Evolutionary conservation across 2,329 filamentous ascomycete species (phyloP).

Genomic region (Hansfordia pulvinata): DNA sequence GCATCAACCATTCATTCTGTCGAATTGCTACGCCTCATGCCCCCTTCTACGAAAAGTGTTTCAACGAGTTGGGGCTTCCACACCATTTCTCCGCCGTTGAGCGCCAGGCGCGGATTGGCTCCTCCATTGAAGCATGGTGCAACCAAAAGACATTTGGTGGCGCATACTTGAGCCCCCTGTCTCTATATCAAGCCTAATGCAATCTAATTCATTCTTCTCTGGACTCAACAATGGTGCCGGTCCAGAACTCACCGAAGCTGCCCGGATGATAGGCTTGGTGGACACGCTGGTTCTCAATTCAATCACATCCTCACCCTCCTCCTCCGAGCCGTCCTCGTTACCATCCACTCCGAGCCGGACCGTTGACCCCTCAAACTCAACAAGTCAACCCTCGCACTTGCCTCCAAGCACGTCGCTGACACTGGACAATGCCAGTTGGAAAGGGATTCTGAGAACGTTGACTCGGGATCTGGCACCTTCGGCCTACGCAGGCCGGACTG

Average conservation of each 20-base stretch:
- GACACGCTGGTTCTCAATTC: constrained; percentile 57
- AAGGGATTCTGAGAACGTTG: constrained; percentile 69
- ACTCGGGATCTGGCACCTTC: constrained; percentile 73
- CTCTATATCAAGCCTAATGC: constrained; percentile 44
- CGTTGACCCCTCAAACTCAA: constrained; percentile 14
- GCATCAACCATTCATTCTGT: constrained; percentile 60
- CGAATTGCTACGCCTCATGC: constrained; percentile 53
- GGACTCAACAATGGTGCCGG: constrained; percentile 34
- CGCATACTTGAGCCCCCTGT: constrained; percentile 69
- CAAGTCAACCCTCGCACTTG: constrained; percentile 15
- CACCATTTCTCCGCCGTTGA: constrained; percentile 69
- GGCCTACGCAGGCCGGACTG: constrained; percentile 63
- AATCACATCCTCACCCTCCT: constrained; percentile 25
- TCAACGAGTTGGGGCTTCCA: constrained; percentile 73
- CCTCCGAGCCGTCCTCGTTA: constrained; percentile 29
- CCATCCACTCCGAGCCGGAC: constrained; percentile 31
- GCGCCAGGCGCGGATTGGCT: constrained; percentile 48
- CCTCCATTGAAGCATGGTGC: constrained; percentile 58
- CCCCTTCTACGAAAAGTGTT: constrained; percentile 76
- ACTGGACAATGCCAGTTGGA: constrained; percentile 76
- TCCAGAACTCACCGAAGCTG: constrained; percentile 58
- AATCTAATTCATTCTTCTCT: constrained; percentile 35
- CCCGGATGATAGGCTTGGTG: constrained; percentile 63
- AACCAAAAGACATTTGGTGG: constrained; percentile 67
- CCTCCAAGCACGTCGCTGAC: constrained; percentile 43